Base-by-base conservation (phyloP, 306 rosid species). In the Medicago arabica region DNA sequence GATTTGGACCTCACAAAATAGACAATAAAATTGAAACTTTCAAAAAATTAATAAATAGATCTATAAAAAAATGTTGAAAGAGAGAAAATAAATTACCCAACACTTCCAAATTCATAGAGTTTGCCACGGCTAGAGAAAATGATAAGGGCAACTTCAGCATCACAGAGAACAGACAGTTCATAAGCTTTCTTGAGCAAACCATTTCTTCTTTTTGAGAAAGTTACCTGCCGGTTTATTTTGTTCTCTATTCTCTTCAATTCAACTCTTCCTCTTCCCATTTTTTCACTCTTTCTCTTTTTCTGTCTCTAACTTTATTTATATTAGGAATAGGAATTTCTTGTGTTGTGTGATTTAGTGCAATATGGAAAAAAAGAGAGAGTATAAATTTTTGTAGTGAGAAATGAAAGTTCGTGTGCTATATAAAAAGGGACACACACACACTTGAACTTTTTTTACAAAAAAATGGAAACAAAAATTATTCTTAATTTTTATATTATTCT, bases 161-260 rank as follows among this genome's bases (percentile, higher is more conserved):
- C 88, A 53, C 88, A 85, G 4, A 85, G 86, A 8, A 85, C 86
- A 1, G 88, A 85, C 39, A 85, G 84, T 18, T 85, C 88, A 78
- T 71, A 82, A 2, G 88, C 88, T 82, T 85, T 85, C 88, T 85
- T 85, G 67, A 85, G 83, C 84, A 85, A 79, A 79, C 88, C 88
- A 15, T 78, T 85, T 50, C 88, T 85, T 78, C 88, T 78, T 79
- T 85, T 85, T 1, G 88, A 85, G 88, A 85, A 85, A 71, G 88
- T 85, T 63, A 85, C 88, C 31, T 85, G 88, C 49, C 88, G 69
- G 60, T 85, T 85, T 72, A 85, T 85, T 46, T 85, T 85, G 88
- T 85, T 85, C 74, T 92, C 98, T 88, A 92, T 92, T 61, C 92
- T 89, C 92, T 92, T 92, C 85, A 92, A 67, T 78, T 92, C 96